Conservation (phyloP, 2,329 filamentous ascomycete genomes). For the Herpomyces periplanetae region DNA sequence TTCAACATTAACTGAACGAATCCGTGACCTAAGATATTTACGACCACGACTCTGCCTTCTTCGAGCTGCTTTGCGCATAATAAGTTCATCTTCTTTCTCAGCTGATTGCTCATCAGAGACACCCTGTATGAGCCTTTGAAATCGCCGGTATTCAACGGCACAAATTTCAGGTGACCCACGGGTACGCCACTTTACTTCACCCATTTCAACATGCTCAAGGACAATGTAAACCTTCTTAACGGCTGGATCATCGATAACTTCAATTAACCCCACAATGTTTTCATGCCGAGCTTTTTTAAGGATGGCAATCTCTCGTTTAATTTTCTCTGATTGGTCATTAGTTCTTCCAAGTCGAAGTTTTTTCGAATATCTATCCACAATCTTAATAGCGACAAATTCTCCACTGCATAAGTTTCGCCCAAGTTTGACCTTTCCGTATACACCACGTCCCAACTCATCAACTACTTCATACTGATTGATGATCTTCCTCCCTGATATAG, state of each 20-base stretch:
- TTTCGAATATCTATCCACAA: slow-evolving; percentile 81
- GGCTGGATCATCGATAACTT: slow-evolving; percentile 87
- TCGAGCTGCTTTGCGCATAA: slow-evolving; percentile 11
- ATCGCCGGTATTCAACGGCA: slow-evolving; percentile 35
- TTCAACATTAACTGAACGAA: too few relatives aligned
- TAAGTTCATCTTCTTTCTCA: slow-evolving; percentile 9
- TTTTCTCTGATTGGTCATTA: slow-evolving; percentile 37
- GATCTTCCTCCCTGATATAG: slow-evolving; percentile 55
- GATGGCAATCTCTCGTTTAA: slow-evolving; percentile 84
- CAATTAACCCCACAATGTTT: slow-evolving; percentile 77
- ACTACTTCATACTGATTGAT: slow-evolving; percentile 96
- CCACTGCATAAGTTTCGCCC: slow-evolving; percentile 36
- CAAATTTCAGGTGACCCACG: slow-evolving; percentile 52
- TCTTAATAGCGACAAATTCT: slow-evolving; percentile 79
- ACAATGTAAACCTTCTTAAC: slow-evolving; percentile 96
- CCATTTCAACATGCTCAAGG: slow-evolving; percentile 66
- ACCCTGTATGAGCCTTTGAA: slow-evolving; percentile 25
- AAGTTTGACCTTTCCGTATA: slow-evolving; percentile 90
- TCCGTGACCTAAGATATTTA: too few relatives aligned
- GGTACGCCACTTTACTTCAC: slow-evolving; percentile 74
- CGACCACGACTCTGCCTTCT: slow-evolving; percentile 16
- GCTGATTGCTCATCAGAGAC: slow-evolving; percentile 9
- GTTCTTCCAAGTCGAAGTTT: slow-evolving; percentile 46
- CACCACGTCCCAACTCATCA: slow-evolving; percentile 70
- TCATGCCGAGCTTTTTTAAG: slow-evolving; percentile 88